Evolutionary conservation across 257 asterid genomes (phyloP).

Genomic region (Ocimum tenuiflorum): DNA sequence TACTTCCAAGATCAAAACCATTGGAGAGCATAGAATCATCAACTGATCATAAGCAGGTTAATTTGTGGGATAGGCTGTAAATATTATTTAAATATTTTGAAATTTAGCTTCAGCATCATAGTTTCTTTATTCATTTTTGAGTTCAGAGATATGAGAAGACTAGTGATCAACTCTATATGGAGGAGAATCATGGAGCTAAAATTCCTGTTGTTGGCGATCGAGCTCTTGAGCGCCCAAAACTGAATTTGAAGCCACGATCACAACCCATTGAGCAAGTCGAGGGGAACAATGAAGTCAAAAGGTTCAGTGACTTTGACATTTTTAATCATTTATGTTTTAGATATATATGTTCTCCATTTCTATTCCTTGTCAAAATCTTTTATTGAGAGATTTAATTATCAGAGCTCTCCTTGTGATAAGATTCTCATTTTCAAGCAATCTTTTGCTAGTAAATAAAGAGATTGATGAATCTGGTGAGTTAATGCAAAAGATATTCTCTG

Average conservation of each 20-base stretch:
- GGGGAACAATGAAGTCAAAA: constrained; percentile 42
- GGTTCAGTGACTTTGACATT: constrained; percentile 32
- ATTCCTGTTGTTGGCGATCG: constrained; percentile 34
- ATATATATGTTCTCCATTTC: not conserved
- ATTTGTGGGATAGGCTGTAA: not conserved
- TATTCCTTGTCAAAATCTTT: not conserved
- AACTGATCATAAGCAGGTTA: constrained; percentile 50
- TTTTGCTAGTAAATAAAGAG: not conserved
- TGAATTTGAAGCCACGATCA: constrained; percentile 65
- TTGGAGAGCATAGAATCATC: constrained; percentile 43
- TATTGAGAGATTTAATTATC: not conserved
- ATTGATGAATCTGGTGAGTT: not conserved
- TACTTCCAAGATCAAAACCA: constrained; percentile 91
- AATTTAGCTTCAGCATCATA: not conserved
- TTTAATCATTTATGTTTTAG: not conserved
- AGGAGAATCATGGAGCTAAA: constrained; percentile 30
- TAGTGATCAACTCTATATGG: constrained; percentile 31
- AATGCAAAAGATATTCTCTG: not conserved
- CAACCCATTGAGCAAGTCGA: constrained; percentile 47
- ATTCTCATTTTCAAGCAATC: not conserved
- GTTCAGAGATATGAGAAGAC: constrained; percentile 44
- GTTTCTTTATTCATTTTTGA: constrained; percentile 11
- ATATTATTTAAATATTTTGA: constrained; percentile 2
- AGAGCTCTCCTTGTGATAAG: not conserved
- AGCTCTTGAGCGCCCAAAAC: constrained; percentile 54